Percentiles rank a stretch among this genome's conserved stretches.
phyloP scores from a whole-genome alignment of 2,329 filamentous ascomycete species.

The Lachnellula subtilissima region DNA sequence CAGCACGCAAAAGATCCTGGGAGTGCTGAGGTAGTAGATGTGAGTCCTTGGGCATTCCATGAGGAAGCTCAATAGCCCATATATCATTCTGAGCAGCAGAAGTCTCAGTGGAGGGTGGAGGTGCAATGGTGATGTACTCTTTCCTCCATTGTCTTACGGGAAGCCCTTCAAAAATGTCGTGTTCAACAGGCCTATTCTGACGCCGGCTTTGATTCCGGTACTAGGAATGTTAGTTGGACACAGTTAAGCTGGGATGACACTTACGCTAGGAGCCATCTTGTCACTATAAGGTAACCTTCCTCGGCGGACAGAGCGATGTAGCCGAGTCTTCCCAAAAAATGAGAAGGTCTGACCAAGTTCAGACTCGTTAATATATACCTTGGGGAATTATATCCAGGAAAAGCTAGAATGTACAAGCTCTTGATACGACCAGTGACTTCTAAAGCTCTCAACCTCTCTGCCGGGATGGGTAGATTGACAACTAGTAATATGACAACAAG shows the following conservation, averaged over 20 bases:
- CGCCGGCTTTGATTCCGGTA: slow-evolving; percentile 28
- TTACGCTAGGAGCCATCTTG: slow-evolving; percentile 9
- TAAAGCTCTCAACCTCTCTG: neutral
- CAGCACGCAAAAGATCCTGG: slow-evolving; percentile 76
- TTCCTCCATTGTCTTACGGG: slow-evolving; percentile 89
- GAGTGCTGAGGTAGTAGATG: slow-evolving; percentile 72
- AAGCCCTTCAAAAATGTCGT: slow-evolving; percentile 52
- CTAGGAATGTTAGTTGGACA: slow-evolving; percentile 7
- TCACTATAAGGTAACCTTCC: neutral
- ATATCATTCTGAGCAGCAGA: slow-evolving; percentile 56
- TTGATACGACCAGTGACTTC: neutral
- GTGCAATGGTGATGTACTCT: slow-evolving; percentile 62
- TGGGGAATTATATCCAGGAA: too few relatives aligned
- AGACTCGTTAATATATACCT: neutral
- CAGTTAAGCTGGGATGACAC: neutral
- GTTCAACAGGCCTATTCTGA: slow-evolving; percentile 42
- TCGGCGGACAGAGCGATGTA: neutral
- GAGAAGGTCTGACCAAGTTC: neutral
- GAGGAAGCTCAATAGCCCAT: slow-evolving; percentile 71
- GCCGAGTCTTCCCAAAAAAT: neutral
- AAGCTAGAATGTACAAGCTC: neutral
- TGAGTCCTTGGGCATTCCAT: slow-evolving; percentile 80
- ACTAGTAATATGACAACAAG: neutral
- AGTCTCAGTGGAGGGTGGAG: slow-evolving; percentile 60
- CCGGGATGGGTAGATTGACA: neutral